Evolutionary conservation across 1,139 yeast genomes (phyloP).

Genomic region (Candida tropicalis): DNA sequence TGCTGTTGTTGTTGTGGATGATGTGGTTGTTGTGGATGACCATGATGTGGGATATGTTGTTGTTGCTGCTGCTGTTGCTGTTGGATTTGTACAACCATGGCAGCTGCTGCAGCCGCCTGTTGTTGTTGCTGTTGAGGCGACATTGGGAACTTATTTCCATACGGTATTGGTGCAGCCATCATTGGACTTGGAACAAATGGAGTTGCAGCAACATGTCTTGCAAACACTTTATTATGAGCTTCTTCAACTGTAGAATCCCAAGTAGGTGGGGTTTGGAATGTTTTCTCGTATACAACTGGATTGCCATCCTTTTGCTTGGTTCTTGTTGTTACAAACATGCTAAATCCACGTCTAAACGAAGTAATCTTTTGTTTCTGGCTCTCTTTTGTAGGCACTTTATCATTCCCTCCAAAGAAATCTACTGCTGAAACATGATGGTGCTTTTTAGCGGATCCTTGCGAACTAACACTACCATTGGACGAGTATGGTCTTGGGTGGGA

Average conservation of each 20-base stretch:
- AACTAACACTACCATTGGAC: slow-evolving; percentile 21
- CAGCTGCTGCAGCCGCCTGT: slow-evolving; percentile 25
- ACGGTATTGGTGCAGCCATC: slow-evolving; percentile 25
- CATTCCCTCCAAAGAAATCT: slow-evolving; percentile 52
- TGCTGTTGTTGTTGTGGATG: slow-evolving; percentile 1
- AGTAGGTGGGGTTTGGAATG: slow-evolving; percentile 78
- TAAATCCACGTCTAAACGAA: slow-evolving; percentile 53
- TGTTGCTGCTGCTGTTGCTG: slow-evolving; percentile 41
- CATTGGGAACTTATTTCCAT: slow-evolving; percentile 23
- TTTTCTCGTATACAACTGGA: slow-evolving; percentile 46
- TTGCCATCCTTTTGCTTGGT: slow-evolving; percentile 33
- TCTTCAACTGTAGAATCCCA: slow-evolving; percentile 68
- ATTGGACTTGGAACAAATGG: slow-evolving; percentile 40
- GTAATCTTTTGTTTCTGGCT: slow-evolving; percentile 38
- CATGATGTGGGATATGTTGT: slow-evolving; percentile 44
- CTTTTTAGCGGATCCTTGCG: slow-evolving; percentile 30
- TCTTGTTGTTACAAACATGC: slow-evolving; percentile 52
- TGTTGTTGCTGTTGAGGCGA: slow-evolving; percentile 31
- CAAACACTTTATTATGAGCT: slow-evolving; percentile 51
- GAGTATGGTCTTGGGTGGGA: slow-evolving; percentile 35
- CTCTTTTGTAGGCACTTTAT: slow-evolving; percentile 50
- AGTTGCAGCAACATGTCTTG: slow-evolving; percentile 25
- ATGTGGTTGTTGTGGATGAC: slow-evolving; percentile 28
- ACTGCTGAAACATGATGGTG: slow-evolving; percentile 46
- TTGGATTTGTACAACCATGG: slow-evolving; percentile 39